Conservation (phyloP, 1,284 basidiomycete species). For the Trichosporon coremiiforme region DNA sequence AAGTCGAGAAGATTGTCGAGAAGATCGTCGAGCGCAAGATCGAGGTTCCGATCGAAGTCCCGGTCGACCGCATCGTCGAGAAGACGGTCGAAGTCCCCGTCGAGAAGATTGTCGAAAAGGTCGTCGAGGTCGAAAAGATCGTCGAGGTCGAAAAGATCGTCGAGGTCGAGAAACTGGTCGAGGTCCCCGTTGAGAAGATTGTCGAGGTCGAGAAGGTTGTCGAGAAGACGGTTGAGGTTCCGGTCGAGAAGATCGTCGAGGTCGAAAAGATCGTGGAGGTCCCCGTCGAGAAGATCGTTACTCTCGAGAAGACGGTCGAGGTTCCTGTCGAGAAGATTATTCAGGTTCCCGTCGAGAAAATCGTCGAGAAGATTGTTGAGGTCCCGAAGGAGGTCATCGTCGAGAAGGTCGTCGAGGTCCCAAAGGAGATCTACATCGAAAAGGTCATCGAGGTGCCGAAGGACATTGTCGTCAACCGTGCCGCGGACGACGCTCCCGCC, state of each 20-base stretch:
- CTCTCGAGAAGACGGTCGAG: conserved; percentile 40
- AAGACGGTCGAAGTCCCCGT: conserved; percentile 14
- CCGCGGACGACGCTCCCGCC: conserved; percentile 29
- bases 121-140: conserved; percentile 39
- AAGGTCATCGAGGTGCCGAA: conserved; percentile 42
- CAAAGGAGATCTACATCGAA: conserved; percentile 47
- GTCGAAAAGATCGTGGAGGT: conserved; percentile 45
- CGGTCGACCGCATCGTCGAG: conserved; percentile 26
- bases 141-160: conserved; percentile 39
- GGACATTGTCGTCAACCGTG: conserved; percentile 44
- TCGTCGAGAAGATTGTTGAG: conserved; percentile 43
- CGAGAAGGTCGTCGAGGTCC: conserved; percentile 47
- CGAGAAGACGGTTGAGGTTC: conserved; percentile 45
- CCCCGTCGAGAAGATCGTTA: conserved; percentile 53
- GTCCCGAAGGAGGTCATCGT: conserved; percentile 57
- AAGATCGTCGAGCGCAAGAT: conserved; percentile 46
- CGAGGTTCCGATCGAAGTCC: conserved; percentile 46
- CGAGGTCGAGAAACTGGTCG: conserved; percentile 45
- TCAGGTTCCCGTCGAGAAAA: conserved; percentile 54
- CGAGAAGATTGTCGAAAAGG: conserved; percentile 33
- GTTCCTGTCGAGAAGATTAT: conserved; percentile 39
- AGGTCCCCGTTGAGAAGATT: conserved; percentile 43
- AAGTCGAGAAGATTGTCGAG: conserved; percentile 54
- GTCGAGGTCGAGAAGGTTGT: conserved; percentile 50
- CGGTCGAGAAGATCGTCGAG: conserved; percentile 33